Evolutionary conservation across 2,329 filamentous ascomycete species (phyloP).

Genomic region (Dactylellina sp.): DNA sequence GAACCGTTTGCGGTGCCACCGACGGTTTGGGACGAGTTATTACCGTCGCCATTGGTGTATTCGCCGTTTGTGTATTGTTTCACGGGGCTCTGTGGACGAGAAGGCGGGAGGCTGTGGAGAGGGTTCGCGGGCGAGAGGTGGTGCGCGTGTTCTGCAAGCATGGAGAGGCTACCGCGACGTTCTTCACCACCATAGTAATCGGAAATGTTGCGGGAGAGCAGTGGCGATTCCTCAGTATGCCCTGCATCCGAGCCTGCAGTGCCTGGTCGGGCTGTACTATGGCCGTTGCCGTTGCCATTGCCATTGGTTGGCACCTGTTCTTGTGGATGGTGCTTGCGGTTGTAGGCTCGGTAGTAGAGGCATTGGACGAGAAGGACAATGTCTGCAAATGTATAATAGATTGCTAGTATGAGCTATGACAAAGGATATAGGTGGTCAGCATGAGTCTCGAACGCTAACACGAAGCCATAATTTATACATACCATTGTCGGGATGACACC

Average conservation of each 20-base stretch:
- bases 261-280: constrained; percentile 11
- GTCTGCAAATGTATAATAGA: constrained; percentile 93
- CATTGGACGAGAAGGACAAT: constrained; percentile 88
- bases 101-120: constrained; percentile 70
- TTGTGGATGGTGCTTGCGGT: constrained; percentile 63
- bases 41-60: constrained; percentile 65
- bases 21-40: constrained; percentile 62
- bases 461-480: constrained; percentile 59
- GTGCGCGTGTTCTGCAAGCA: constrained; percentile 74
- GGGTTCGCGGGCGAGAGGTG: constrained; percentile 82
- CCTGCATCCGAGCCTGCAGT: constrained; percentile 62
- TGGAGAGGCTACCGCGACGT: constrained; percentile 70
- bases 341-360: constrained; percentile 83
- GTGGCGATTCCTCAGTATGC: constrained; percentile 67
- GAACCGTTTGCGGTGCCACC: constrained; percentile 63
- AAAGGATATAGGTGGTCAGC: not conserved
- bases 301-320: constrained; percentile 44
- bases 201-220: constrained; percentile 65
- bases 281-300: constrained; percentile 57
- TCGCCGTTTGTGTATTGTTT: constrained; percentile 54
- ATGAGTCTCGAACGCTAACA: not conserved
- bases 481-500: constrained; percentile 94
- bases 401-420: constrained; percentile 80
- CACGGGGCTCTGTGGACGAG: constrained; percentile 61
- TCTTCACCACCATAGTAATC: constrained; percentile 65